Evolutionary conservation across 768 basidiomycete genomes (phyloP).

Genomic region (Lentinula aciculospora): DNA sequence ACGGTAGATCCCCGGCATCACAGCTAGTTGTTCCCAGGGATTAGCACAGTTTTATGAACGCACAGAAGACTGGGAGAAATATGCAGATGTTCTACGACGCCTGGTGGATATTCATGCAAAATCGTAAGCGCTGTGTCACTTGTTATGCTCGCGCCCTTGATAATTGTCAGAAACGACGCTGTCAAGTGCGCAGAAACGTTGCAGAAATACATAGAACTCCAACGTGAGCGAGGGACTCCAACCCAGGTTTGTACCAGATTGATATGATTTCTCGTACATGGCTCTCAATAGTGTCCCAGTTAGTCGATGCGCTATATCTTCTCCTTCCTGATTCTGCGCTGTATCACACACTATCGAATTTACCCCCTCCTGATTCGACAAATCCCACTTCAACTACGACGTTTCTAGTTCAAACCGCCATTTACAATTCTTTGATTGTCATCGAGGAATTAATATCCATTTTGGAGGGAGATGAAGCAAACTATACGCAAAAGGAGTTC

Average conservation of each 20-base stretch:
- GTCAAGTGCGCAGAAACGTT: constrained; percentile 76
- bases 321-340: constrained; percentile 72
- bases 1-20: constrained; percentile 11
- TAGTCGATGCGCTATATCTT: constrained; percentile 59
- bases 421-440: constrained; percentile 65
- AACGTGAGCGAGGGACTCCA: constrained; percentile 53
- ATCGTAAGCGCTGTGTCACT: constrained; percentile 34
- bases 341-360: constrained; percentile 51
- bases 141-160: background rate
- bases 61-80: constrained; percentile 50
- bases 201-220: constrained; percentile 68
- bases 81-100: constrained; percentile 44
- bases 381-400: constrained; percentile 61
- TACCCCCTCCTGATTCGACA: constrained; percentile 76
- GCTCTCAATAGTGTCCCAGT: constrained; percentile 30
- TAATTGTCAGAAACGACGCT: constrained; percentile 54
- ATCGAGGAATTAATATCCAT: constrained; percentile 68
- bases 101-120: constrained; percentile 56
- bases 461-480: constrained; percentile 58
- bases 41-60: constrained; percentile 69
- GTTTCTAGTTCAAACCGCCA: constrained; percentile 49
- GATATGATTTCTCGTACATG: background rate
- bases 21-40: constrained; percentile 42
- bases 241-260: constrained; percentile 39
- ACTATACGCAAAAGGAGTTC: constrained; percentile 57